Evolutionary conservation across 2,329 filamentous ascomycete species (phyloP).

Genomic region (Celoporthe dispersa): DNA sequence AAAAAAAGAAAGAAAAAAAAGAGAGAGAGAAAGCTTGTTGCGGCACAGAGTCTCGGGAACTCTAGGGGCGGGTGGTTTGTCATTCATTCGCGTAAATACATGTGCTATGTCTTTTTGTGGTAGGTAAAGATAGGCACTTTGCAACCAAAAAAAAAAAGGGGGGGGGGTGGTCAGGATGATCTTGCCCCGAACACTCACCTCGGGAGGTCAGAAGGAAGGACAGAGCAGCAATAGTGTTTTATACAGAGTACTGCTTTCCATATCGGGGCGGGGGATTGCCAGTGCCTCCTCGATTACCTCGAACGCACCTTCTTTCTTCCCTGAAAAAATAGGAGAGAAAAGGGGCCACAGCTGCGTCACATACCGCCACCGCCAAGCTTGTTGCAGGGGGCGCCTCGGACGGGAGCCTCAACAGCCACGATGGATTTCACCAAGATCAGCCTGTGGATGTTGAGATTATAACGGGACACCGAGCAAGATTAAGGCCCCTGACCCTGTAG

Average conservation of each 20-base stretch:
- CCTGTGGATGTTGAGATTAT: conserved; percentile 3
- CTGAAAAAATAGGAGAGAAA: background rate
- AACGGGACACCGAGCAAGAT: background rate
- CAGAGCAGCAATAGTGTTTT: background rate
- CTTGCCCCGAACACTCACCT: too few relatives aligned
- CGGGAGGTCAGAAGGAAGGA: background rate
- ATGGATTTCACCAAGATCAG: background rate
- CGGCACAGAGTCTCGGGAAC: background rate
- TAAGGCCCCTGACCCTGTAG: background rate
- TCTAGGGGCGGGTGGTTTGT: background rate
- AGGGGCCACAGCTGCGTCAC: background rate
- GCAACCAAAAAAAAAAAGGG: too few relatives aligned
- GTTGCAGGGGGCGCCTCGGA: background rate
- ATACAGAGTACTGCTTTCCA: background rate
- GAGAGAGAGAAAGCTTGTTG: background rate
- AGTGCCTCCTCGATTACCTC: background rate
- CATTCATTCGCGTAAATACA: background rate
- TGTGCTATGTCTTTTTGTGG: background rate
- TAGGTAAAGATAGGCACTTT: too few relatives aligned
- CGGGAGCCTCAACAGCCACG: background rate
- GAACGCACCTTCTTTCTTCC: background rate
- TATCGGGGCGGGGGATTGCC: background rate
- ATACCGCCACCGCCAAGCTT: conserved; percentile 2
- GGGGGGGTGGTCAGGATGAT: too few relatives aligned
- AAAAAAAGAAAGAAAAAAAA: background rate